A percentile compares a stretch with the other conserved stretches of the same genome.
Evolutionary conservation across 495 filamentous ascomycete genomes (phyloP).

Genomic region (Bacidia gigantensis): DNA sequence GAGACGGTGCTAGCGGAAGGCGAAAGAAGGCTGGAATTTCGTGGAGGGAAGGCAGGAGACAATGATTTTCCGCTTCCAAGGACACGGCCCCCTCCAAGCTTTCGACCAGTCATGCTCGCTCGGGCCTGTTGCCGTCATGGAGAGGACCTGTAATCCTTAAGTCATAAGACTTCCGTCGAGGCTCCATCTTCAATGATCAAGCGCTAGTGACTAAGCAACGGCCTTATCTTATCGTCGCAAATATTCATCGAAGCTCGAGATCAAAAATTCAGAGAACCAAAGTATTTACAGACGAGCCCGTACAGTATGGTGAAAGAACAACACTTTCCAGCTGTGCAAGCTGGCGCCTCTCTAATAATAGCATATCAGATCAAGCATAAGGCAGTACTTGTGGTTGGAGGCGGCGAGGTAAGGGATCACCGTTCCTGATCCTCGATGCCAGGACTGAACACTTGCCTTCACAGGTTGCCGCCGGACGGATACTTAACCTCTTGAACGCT

Average conservation of each 20-base stretch:
- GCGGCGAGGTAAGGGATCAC: conserved; percentile 59
- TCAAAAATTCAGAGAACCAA: too few relatives aligned
- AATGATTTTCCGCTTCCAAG: conserved; percentile 69
- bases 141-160: not conserved
- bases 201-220: not conserved
- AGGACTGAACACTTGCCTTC: conserved; percentile 1
- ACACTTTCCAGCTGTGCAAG: conserved; percentile 66
- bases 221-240: not conserved
- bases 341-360: conserved; percentile 81
- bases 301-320: conserved; percentile 30
- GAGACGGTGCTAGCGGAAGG: conserved; percentile 47
- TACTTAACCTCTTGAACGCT: conserved; percentile 83
- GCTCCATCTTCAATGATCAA: not conserved
- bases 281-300: too few relatives aligned
- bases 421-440: not conserved
- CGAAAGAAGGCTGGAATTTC: conserved; percentile 39
- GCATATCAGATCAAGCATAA: conserved; percentile 89
- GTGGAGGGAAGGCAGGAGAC: conserved; percentile 48
- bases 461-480: conserved; percentile 89
- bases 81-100: conserved; percentile 78
- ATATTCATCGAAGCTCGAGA: not conserved
- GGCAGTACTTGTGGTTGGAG: conserved; percentile 73
- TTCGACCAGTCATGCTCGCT: conserved; percentile 59
- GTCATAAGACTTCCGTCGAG: not conserved
- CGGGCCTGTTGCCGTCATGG: not conserved